These are phyloP conservation scores for Colletotrichum sp. DNA, from an alignment of 2,329 filamentous ascomycete species.

Conservation along the genomic window DNA sequence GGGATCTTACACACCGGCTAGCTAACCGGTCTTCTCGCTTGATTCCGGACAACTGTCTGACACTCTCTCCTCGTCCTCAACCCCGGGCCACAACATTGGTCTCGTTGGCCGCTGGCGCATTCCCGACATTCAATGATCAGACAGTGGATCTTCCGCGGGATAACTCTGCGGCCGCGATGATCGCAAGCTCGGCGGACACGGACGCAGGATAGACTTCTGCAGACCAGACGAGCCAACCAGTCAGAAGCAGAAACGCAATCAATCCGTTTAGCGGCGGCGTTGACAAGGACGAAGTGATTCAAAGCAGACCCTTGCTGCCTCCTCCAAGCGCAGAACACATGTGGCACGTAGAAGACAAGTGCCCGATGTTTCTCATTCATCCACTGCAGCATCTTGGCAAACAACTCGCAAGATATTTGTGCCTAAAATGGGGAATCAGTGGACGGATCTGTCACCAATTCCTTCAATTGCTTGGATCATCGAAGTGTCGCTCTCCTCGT, in stretches of 20 bases:
- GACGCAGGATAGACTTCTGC: not conserved
- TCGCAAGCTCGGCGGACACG: not conserved
- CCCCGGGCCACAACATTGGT: not conserved
- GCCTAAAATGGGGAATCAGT: not conserved
- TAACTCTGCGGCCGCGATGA: not conserved
- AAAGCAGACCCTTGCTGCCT: not conserved
- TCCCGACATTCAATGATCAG: not conserved
- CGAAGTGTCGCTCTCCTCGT: not conserved
- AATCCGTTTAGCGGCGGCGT: not conserved
- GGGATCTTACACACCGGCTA: not conserved
- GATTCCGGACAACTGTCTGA: not conserved
- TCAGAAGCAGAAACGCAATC: not conserved
- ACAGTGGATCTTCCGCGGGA: not conserved
- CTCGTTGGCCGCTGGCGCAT: not conserved
- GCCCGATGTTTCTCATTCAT: not conserved
- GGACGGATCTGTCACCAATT: not conserved
- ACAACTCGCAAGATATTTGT: not conserved
- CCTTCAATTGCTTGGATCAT: not conserved
- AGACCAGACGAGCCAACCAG: constrained; percentile 1
- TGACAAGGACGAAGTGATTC: not conserved
- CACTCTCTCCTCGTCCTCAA: not conserved
- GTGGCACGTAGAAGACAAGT: not conserved
- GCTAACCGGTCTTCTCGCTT: not conserved
- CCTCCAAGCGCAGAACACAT: not conserved
- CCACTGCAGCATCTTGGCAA: not conserved